Conservation (phyloP, 2,329 filamentous ascomycete species). For the Trichoderma harzianum region DNA sequence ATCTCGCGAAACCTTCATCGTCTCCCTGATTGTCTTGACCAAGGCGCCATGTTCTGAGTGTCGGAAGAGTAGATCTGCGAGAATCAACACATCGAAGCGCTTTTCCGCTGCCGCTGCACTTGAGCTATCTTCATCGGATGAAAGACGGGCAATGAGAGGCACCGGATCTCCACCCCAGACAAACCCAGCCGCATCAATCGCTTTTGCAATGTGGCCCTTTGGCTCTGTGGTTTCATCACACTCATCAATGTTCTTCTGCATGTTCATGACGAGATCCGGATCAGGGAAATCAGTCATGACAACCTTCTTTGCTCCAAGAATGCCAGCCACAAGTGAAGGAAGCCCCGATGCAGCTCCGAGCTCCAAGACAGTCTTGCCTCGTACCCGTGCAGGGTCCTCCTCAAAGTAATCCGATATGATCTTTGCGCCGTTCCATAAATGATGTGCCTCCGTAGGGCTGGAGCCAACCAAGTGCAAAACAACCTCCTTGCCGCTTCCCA, state of each 20-base stretch:
- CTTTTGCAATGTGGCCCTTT: slow-evolving; percentile 29
- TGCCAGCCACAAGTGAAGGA: slow-evolving; percentile 72
- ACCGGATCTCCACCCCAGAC: slow-evolving; percentile 73
- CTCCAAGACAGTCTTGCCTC: slow-evolving; percentile 71
- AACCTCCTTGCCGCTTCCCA: slow-evolving; percentile 62
- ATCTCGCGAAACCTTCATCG: slow-evolving; percentile 53
- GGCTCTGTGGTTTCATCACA: slow-evolving; percentile 40
- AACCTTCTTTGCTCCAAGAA: slow-evolving; percentile 65
- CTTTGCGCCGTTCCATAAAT: slow-evolving; percentile 86
- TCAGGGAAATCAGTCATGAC: slow-evolving; percentile 91
- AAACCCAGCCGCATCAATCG: slow-evolving; percentile 65
- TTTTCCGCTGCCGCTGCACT: slow-evolving; percentile 12
- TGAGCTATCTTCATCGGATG: slow-evolving; percentile 22
- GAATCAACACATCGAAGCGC: slow-evolving; percentile 75
- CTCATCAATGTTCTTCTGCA: slow-evolving; percentile 70
- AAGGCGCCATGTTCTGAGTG: slow-evolving; percentile 82
- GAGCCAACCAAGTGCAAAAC: slow-evolving; percentile 78
- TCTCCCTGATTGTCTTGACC: slow-evolving; percentile 65
- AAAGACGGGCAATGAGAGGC: slow-evolving; percentile 57
- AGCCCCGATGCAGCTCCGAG: slow-evolving; percentile 86
- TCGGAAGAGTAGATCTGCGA: slow-evolving; percentile 88
- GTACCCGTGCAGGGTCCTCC: slow-evolving; percentile 60
- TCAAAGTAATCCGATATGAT: slow-evolving; percentile 78
- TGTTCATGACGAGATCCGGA: slow-evolving; percentile 73
- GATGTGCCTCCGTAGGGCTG: slow-evolving; percentile 85